phyloP scores from a whole-genome alignment of 148 eudicot genomes.

The Rhododendron ferrugineum region DNA sequence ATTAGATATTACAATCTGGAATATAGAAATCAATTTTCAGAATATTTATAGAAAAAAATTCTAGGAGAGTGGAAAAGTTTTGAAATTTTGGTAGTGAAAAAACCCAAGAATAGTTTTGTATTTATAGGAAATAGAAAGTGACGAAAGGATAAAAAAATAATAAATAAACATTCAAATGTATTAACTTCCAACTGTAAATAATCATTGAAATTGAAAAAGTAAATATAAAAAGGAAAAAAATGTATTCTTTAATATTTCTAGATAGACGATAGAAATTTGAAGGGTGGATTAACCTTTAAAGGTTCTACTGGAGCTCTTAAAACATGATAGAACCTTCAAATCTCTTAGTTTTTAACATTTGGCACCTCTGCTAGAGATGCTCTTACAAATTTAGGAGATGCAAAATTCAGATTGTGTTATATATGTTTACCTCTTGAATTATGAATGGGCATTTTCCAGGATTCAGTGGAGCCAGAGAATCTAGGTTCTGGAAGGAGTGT shows the following conservation, averaged over 20 bases:
- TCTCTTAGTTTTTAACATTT: not conserved
- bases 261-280: not conserved
- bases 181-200: no score
- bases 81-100: not conserved
- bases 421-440: slow-evolving; percentile 2
- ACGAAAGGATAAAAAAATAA: no score
- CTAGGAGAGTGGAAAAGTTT: not conserved
- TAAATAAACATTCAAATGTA: not conserved
- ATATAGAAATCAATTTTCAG: not conserved
- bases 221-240: not conserved
- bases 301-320: not conserved
- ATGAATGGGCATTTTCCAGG: slow-evolving; percentile 44
- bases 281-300: not conserved
- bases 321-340: not conserved
- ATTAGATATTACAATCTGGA: not conserved
- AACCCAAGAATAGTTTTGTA: not conserved
- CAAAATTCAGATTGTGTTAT: not conserved
- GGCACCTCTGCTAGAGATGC: not conserved
- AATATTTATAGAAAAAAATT: no score
- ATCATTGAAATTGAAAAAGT: not conserved
- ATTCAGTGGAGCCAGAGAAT: slow-evolving; percentile 60
- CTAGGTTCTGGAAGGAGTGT: slow-evolving; percentile 56
- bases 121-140: not conserved
- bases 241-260: not conserved
- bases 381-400: not conserved